Conservation (phyloP, 169 alveolate species). For the Plasmodium adleri region DNA sequence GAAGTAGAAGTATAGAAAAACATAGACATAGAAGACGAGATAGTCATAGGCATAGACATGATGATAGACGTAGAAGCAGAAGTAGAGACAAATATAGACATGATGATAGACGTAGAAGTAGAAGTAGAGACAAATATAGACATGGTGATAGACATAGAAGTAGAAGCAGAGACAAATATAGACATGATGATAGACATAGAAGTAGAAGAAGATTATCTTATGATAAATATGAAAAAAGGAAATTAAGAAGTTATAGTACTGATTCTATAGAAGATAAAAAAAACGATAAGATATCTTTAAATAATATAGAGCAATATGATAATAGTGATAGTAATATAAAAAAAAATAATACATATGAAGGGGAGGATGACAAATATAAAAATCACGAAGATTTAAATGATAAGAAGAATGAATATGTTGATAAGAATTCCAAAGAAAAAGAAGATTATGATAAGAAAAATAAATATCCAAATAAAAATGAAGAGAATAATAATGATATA, state of each 20-base stretch:
- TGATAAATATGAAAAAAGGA: background rate
- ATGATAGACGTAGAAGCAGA: background rate
- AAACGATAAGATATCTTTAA: background rate
- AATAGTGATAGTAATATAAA: background rate
- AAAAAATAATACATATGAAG: background rate
- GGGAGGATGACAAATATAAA: background rate
- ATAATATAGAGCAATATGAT: background rate
- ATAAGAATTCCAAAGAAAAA: background rate
- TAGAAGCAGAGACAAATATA: slow-evolving; percentile 11
- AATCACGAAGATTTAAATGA: background rate
- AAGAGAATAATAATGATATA: slow-evolving; percentile 8
- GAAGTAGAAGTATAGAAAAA: slow-evolving; percentile 4
- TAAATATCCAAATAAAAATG: background rate
- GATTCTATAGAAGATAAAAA: background rate
- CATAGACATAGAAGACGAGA: slow-evolving; percentile 2
- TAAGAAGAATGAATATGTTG: background rate
- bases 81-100: slow-evolving; percentile 7
- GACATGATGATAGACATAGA: slow-evolving; percentile 2
- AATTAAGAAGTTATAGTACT: background rate
- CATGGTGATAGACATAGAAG: slow-evolving; percentile 13
- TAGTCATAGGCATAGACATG: background rate
- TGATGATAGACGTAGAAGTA: slow-evolving; percentile 20
- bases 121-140: slow-evolving; percentile 49
- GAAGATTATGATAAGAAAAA: slow-evolving; percentile 8
- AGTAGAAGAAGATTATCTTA: background rate